Evolutionary conservation across 805 yeast species (phyloP), one percentile per base, ranked within the genome.

Genomic region (Komagataella mondaviorum): DNA sequence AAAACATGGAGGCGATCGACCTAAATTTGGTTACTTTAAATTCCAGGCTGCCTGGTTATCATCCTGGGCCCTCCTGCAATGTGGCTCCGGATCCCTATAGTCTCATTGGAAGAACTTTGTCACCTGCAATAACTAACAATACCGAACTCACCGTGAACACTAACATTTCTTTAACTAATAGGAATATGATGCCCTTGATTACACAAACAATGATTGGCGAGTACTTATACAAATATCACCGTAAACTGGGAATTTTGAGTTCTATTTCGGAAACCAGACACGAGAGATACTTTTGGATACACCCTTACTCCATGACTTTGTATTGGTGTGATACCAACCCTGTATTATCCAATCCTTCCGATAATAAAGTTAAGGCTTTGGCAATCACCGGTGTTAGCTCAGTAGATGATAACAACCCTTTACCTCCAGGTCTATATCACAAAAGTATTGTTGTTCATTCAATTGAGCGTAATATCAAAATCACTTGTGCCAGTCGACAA

Each of bases 181-280:
- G 78, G 48, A 80, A 81, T 46, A 86, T 86, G 76, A 81, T 85
- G 57, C 88, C 88, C 2, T 90, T 91, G 1, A 78, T 91, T 52
- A 85, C 97, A 0, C 97, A 91, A 66, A 86, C 93, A 3, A 89
- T 91, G 47, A 85, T 90, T 64, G 99, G 99, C 50, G 98, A 91
- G 63, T 87, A 81, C 56, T 70, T 90, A 53, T 83, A 75, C 76
- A 91, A 91, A 66, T 90, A 90, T 63, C 87, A 83, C 63, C 80
- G 93, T 53, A 80, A 81, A 54, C 67, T 85, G 51, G 90, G 90
- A 1, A 84, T 89, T 14, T 71, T 87, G 49, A 83, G 88, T 44
- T 75, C 84, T 1, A 74, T 88, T 18, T 77, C 91, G 0, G 93
- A 88, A 49, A 77, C 78, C 46, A 77, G 96, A 54, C 99, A 91